Base-by-base conservation (phyloP, 108 stramenopile genomes). In the Aurantiochytrium sp. region DNA sequence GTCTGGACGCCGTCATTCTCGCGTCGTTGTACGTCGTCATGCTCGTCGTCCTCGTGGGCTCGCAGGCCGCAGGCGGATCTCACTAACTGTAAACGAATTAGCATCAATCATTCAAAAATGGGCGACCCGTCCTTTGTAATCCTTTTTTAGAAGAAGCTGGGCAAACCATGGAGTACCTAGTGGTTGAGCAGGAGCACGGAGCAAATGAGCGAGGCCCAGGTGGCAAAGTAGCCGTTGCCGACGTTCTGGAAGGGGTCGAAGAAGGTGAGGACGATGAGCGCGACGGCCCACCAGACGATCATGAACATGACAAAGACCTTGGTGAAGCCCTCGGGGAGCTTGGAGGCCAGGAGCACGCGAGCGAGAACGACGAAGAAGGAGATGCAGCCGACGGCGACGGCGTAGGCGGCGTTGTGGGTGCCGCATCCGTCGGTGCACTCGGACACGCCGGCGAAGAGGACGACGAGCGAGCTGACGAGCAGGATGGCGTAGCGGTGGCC, bases 211-310 rank as follows among this genome's bases (percentile, higher is more conserved):
- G 42, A 41, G 6, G 73, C 73, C 73, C 73, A 81, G 39, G 73
- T 81, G 73, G 24, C 73, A 48, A 81, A 81, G 39, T 81, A 81
- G 19, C 73, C 73, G 39, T 81, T 81, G 45, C 73, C 73, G 73
- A 81, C 73, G 42, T 41, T 42, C 24, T 22, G 21, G 45, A 81
- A 81, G 27, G 73, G 73, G 45, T 48, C 24, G 42, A 81, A 41
- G 45, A 81, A 81, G 45, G 73, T 81, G 1, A 81, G 73, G 42
- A 81, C 45, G 39, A 81, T 81, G 30, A 81, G 45, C 10, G 42
- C 73, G 3, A 81, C 73, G 42, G 45, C 24, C 73, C 73, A 81
- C 42, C 39, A 81, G 42, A 81, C 73, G 24, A 81, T 81, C 42
- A 81, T 17, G 73, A 81, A 81, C 73, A 81, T 48, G 73, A 48